Base-by-base conservation (phyloP, 768 basidiomycete genomes). In the Sarcodon aspratus region DNA sequence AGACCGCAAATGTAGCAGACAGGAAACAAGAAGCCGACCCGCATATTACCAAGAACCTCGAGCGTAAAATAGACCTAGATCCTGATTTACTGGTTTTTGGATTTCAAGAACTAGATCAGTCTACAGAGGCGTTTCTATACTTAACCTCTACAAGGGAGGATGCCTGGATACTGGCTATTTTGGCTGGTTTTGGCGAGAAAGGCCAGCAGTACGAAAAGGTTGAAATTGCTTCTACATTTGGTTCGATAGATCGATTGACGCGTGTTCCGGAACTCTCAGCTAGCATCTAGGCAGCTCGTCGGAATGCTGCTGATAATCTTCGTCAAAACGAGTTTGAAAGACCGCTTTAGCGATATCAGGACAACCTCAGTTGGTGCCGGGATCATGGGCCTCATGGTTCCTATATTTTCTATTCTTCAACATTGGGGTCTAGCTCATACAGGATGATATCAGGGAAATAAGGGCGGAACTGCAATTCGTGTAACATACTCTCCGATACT, bases 61-160 rank as follows among this genome's bases (percentile, higher is more conserved):
- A 38, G 31, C 51, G 47, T 32, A 49, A 11, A 38, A 44, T 6
- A 55, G 52, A 44, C 51, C 59, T 9, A 61, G 73, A 76, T 52
- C 80, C 84, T 9, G 87, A 91, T 57, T 52, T 91, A 7, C 61
- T 88, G 15, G 79, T 84, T n/a, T 60, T 89, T 3, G 84, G 78
- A 1, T 87, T 91, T 55, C 88, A 91, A 61, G 88, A 91, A 57
- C 64, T 89, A 3, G 88, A 91, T 59, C 69, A 80, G 3, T 88
- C 86, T 0, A 70, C 87, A 0, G 85, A 88, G 61, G 85, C 88
- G 8, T 66, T 90, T 48, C 58, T 93, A 0, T 89, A 90, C 51
- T 71, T 81, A 2, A 73, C 78, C 0, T 76, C 74, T 33, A 76
- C 80, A 0, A 71, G 75, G 50, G 85, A 86, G 57, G 86, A 88